Evolutionary conservation across 495 filamentous ascomycete genomes (phyloP), one percentile per base, ranked within the genome.

Genomic region (Aeminium ludgeri): DNA sequence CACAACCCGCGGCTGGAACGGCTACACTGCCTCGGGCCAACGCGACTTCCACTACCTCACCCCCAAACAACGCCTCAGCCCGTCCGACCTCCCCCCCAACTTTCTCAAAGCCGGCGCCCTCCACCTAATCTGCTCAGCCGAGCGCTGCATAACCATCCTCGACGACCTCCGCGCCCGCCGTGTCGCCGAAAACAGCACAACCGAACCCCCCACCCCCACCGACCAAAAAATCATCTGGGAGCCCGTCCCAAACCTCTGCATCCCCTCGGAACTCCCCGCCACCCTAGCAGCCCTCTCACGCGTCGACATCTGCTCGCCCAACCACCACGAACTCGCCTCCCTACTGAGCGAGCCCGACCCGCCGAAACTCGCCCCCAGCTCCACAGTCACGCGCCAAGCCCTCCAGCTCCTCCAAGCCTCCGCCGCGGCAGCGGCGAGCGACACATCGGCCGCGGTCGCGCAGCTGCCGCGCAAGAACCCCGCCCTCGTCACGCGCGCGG

Each of bases 201-300:
- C 34, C 3, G 17, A 23, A 6, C 66, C 67, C 20, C 85, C 82
- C 1, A 55, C 89, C 10, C n/a, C n/a, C n/a, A n/a, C n/a, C n/a
- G n/a, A n/a, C n/a, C n/a, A n/a, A n/a, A n/a, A n/a, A n/a, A 78
- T 95, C 56, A 72, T 95, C 30, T 97, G 89, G 89, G 89, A 97
- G 55, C 89, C 89, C 3, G 78, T 94, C 2, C 89, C 91, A 10
- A 83, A 91, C 54, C 70, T 81, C 1, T 95, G 89, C 55, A 73
- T 67, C 0, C 81, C 83, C 0, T 70, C 73, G 44, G 74, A 95
- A 57, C 65, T 85, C 36, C 63, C 75, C 1, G 78, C 73, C 44
- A 81, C 78, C 60, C 70, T 78, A 27, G 72, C 78, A 38, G 74
- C 75, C 12, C 68, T 82, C 18, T 65, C 66, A n/a, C 59, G 78